Evolutionary conservation across 495 filamentous ascomycete genomes (phyloP), one percentile per base, ranked within the genome.

Genomic region (Hyaloscypha hepaticicola): DNA sequence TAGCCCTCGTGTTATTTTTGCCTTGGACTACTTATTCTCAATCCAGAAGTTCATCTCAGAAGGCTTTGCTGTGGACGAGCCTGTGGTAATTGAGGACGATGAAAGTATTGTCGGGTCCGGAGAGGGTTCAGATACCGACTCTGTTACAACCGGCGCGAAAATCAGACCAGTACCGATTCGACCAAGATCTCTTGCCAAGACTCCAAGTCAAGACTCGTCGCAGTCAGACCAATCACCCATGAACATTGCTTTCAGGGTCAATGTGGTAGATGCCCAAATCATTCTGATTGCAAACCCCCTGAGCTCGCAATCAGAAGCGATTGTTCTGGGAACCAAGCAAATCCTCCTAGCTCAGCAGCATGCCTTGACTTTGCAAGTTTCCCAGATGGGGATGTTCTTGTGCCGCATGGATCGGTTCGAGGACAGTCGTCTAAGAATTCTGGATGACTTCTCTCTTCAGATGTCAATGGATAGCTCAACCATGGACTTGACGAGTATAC

Each of bases 341-440:
- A 85, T 97, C 6, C 81, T 98, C 7, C 79, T 98, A 12, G 95
- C 95, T 16, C 90, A 95, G 71, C 95, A 99, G 75, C 91, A 98
- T 78, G 92, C 94, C 25, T 83, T 93, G 56, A 97, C 96, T 11
- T 80, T 99, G 62, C 96, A 98, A 70, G 83, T 98, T 9, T 90
- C 90, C 38, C 86, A 97, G 70, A 87, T 97, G 52, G 96, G 95
- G 61, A 98, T 99, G 93, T 99, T 97, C 76, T 79, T 99, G 38
- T 99, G 95, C 73, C 90, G 95, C 28, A 98, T 99, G 96, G 95
- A 99, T 72, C 89, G 90, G 66, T 92, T 92, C 68, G 90, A 94
- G 58, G 88, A 82, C 6, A 88, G 80, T 64, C 83, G 87, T 57
- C 80, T 94, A 33, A 87, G 96, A 25, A 96, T 99, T 67, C 82